A percentile compares a stretch with the other conserved stretches of the same genome.
phyloP scores from a whole-genome alignment of 2,329 filamentous ascomycete species.

The Penicillium thymicola region DNA sequence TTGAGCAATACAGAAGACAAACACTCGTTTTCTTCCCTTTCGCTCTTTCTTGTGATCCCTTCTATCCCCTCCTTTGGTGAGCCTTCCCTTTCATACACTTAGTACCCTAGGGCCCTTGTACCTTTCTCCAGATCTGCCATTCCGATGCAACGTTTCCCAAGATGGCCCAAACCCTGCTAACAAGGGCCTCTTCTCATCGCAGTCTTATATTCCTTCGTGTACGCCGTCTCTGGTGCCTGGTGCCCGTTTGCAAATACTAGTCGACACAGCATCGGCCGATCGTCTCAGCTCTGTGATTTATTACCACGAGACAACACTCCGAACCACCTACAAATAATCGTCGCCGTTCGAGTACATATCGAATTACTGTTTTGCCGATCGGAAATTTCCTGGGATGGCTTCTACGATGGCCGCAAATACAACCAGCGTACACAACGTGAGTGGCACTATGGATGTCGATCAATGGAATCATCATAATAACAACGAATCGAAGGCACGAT shows the following conservation, averaged over 20 bases:
- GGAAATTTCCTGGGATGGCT: conserved; percentile 29
- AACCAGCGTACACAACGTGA: conserved; percentile 38
- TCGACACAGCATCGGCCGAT: conserved; percentile 18
- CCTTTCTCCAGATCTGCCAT: neutral
- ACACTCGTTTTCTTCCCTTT: conserved; percentile 14
- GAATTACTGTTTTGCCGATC: conserved; percentile 16
- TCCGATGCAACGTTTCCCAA: neutral
- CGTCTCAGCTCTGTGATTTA: conserved; percentile 21
- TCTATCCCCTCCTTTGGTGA: conserved; percentile 24
- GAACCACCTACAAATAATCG: conserved; percentile 19
- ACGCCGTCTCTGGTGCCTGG: conserved; percentile 30
- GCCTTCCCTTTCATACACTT: conserved; percentile 6
- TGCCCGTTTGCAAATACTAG: conserved; percentile 32
- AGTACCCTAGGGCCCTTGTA: neutral
- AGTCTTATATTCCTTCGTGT: conserved; percentile 29
- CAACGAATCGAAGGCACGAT: conserved; percentile 27
- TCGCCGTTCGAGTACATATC: conserved; percentile 27
- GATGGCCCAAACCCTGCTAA: conserved; percentile 12
- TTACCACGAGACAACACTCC: conserved; percentile 11
- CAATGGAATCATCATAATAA: conserved; percentile 12
- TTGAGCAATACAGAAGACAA: conserved; percentile 20
- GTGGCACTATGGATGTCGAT: conserved; percentile 13
- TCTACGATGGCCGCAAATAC: conserved; percentile 38
- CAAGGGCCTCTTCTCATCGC: conserved; percentile 11
- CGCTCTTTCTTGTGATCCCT: conserved; percentile 18